Evolutionary conservation across 305 asterid genomes (phyloP).

Genomic region (Fraxinus angustifolia): DNA sequence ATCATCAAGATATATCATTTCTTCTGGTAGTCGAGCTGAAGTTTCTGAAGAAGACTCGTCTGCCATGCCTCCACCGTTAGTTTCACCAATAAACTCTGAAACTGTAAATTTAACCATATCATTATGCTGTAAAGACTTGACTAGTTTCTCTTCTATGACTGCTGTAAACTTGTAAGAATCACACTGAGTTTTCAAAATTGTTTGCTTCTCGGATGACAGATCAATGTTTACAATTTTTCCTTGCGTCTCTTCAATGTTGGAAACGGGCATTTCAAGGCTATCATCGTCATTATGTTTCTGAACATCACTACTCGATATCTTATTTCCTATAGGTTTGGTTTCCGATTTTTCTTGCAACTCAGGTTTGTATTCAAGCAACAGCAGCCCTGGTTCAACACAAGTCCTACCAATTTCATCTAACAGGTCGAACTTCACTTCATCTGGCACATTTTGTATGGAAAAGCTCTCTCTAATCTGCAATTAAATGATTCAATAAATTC

Average conservation of each 20-base stretch:
- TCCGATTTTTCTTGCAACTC: constrained; percentile 33
- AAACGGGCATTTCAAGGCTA: background rate
- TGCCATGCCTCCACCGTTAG: background rate
- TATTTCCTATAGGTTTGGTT: background rate
- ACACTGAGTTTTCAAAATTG: background rate
- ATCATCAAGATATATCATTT: constrained; percentile 55
- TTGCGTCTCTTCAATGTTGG: constrained; percentile 9
- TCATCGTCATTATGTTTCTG: background rate
- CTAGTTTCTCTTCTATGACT: background rate
- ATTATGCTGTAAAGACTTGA: background rate
- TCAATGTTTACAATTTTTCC: constrained; percentile 13
- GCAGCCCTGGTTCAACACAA: constrained; percentile 35
- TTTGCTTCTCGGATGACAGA: constrained; percentile 10
- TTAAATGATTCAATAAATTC: background rate
- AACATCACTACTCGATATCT: background rate
- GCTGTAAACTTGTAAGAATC: background rate
- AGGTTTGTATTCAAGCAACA: constrained; percentile 52
- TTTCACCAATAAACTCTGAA: background rate
- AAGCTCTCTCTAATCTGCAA: constrained; percentile 48
- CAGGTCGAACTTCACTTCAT: constrained; percentile 51
- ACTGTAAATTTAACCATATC: background rate
- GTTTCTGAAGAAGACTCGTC: constrained; percentile 38
- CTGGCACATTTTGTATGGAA: constrained; percentile 37
- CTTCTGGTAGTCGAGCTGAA: constrained; percentile 30
- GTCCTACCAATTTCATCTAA: constrained; percentile 51